Conservation (phyloP, 2,329 filamentous ascomycete species). For the Ophiocordyceps polyrhachis-furcata region DNA sequence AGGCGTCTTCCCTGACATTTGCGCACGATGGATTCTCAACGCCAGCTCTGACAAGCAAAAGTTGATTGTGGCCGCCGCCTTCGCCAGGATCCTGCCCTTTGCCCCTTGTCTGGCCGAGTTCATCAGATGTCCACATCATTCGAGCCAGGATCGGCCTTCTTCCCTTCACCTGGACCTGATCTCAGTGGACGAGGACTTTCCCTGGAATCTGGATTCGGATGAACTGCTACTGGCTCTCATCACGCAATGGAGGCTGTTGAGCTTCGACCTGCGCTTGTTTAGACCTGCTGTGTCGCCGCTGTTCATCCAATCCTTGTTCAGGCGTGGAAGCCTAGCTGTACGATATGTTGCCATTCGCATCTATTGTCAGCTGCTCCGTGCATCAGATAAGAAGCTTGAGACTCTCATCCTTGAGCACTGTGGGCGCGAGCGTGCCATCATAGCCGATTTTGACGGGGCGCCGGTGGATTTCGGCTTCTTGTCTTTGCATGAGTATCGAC, state of each 20-base stretch:
- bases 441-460: constrained; percentile 57
- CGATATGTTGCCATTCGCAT: constrained; percentile 69
- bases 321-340: constrained; percentile 37
- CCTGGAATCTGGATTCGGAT: constrained; percentile 6
- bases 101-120: constrained; percentile 63
- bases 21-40: constrained; percentile 55
- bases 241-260: constrained; percentile 58
- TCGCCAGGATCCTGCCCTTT: constrained; percentile 66
- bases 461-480: constrained; percentile 63
- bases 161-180: constrained; percentile 13
- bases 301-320: constrained; percentile 50
- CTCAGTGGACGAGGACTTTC: constrained; percentile 10
- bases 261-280: constrained; percentile 54
- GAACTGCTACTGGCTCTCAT: constrained; percentile 13
- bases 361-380: constrained; percentile 60
- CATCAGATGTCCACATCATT: constrained; percentile 30
- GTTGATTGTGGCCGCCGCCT: constrained; percentile 42
- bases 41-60: constrained; percentile 18
- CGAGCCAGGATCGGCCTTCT: constrained; percentile 4
- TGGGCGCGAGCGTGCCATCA: constrained; percentile 37
- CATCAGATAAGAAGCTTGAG: constrained; percentile 63
- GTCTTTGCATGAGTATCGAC: constrained; percentile 36
- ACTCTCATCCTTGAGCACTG: constrained; percentile 49
- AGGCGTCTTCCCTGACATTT: constrained; percentile 60
- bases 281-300: constrained; percentile 43